These are phyloP conservation scores for Aspergillus uvarum DNA, from an alignment of 2,329 filamentous ascomycete species.

Conservation along the genomic window DNA sequence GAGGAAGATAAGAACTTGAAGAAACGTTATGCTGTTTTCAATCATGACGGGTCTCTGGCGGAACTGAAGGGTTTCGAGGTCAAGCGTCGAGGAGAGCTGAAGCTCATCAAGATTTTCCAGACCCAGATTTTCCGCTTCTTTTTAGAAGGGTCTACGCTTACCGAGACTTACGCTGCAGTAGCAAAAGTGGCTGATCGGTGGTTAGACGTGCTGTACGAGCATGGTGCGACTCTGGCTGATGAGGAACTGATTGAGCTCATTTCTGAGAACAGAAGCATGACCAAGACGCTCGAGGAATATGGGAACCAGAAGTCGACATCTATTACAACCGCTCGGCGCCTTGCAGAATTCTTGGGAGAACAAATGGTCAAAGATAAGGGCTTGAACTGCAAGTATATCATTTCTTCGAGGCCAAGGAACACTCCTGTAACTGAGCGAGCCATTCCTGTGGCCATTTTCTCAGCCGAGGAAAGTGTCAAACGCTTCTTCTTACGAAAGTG, in stretches of 20 bases:
- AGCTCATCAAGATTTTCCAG: constrained; percentile 99
- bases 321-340: constrained; percentile 93
- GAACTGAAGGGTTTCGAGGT: constrained; percentile 97
- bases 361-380: constrained; percentile 99
- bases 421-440: constrained; percentile 93
- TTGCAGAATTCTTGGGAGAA: constrained; percentile 94
- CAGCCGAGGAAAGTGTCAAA: constrained; percentile 84
- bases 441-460: constrained; percentile 94
- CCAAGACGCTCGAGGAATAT: constrained; percentile 95
- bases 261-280: constrained; percentile 98
- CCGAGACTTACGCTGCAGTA: constrained; percentile 86
- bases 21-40: constrained; percentile 98
- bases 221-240: constrained; percentile 85
- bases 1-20: constrained; percentile 99
- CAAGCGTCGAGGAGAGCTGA: constrained; percentile 94
- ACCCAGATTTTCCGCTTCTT: constrained; percentile 99
- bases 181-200: constrained; percentile 94
- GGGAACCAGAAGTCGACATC: constrained; percentile 94
- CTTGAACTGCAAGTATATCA: constrained; percentile 99
- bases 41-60: constrained; percentile 91
- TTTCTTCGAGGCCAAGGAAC: constrained; percentile 80
- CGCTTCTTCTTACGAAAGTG: constrained; percentile 89
- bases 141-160: constrained; percentile 80
- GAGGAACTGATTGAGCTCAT: constrained; percentile 99
- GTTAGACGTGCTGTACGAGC: constrained; percentile 90